A percentile compares a stretch with the other conserved stretches of the same genome.
These are phyloP conservation scores for Irineochytrium annulatum DNA, from an alignment of 192 early-diverging fungal species.

Conservation along the genomic window DNA sequence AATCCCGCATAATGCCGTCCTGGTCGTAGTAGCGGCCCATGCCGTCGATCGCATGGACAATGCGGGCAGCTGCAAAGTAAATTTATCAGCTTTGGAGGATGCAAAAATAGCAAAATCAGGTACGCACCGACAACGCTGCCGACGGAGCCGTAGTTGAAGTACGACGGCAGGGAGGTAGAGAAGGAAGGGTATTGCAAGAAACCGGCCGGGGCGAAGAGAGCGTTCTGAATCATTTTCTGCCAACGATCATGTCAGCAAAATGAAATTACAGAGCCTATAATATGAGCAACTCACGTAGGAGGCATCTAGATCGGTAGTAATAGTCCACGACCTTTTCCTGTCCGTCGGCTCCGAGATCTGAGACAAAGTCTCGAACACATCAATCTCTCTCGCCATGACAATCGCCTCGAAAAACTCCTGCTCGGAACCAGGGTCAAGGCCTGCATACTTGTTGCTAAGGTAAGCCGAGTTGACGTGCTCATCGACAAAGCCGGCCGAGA, in stretches of 20 bases:
- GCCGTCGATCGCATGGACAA: slow-evolving; percentile 38
- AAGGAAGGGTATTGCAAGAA: slow-evolving; percentile 57
- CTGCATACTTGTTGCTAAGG: too few species aligned
- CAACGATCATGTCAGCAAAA: too few species aligned
- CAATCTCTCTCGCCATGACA: background rate
- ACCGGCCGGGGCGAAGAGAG: slow-evolving; percentile 39
- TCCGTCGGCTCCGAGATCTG: slow-evolving; percentile 3
- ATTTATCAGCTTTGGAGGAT: background rate
- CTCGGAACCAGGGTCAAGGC: too few species aligned
- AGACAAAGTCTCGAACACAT: background rate
- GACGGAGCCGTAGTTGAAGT: slow-evolving; percentile 62
- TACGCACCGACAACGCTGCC: slow-evolving; percentile 51
- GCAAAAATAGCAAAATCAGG: background rate
- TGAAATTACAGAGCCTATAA: background rate
- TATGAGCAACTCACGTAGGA: background rate
- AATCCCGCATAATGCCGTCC: slow-evolving; percentile 38
- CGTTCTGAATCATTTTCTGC: slow-evolving; percentile 9
- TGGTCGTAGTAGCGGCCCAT: slow-evolving; percentile 35
- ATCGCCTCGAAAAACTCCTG: too few species aligned
- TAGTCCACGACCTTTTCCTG: background rate
- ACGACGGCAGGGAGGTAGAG: slow-evolving; percentile 33
- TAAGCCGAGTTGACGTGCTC: too few species aligned
- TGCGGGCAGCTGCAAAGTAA: background rate
- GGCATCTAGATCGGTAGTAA: slow-evolving; percentile 6
- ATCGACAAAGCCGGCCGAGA: too few species aligned